These are phyloP conservation scores for Austroboletus rostrupii DNA, from an alignment of 1,284 basidiomycete species.

Conservation along the genomic window DNA sequence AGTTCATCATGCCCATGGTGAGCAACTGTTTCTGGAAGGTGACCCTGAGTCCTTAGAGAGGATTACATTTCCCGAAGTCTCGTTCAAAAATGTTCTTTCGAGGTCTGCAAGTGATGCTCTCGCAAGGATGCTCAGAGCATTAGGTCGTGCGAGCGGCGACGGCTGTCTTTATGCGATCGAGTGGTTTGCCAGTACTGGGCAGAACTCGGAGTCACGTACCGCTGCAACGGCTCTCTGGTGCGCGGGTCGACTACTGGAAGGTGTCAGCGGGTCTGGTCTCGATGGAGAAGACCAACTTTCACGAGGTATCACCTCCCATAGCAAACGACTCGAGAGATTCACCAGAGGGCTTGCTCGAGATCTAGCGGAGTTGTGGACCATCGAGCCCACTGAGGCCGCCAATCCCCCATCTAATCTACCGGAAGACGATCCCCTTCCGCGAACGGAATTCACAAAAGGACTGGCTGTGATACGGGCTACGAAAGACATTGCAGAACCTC, in stretches of 20 bases:
- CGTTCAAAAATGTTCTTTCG: constrained; percentile 60
- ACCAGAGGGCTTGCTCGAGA: constrained; percentile 58
- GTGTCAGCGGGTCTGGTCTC: constrained; percentile 50
- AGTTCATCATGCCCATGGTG: constrained; percentile 40
- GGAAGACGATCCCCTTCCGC: constrained; percentile 26
- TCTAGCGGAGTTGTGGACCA: constrained; percentile 71
- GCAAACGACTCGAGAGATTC: constrained; percentile 61
- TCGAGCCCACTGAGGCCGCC: constrained; percentile 18
- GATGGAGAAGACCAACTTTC: constrained; percentile 21
- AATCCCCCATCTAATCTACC: constrained; percentile 9
- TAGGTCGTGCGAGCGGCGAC: constrained; percentile 72
- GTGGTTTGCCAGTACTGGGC: constrained; percentile 71
- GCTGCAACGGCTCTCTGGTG: constrained; percentile 83
- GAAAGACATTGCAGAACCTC: constrained; percentile 41
- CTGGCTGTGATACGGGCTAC: constrained; percentile 36
- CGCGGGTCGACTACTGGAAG: constrained; percentile 70
- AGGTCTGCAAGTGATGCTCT: constrained; percentile 53
- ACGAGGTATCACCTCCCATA: constrained; percentile 30
- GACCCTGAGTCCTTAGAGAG: constrained; percentile 36
- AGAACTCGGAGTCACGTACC: constrained; percentile 38
- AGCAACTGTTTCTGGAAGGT: constrained; percentile 58
- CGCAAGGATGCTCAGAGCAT: constrained; percentile 63
- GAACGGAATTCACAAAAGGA: constrained; percentile 50
- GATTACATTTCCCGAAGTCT: constrained; percentile 54
- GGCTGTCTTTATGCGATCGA: constrained; percentile 72